Percentiles rank a stretch among this genome's conserved stretches.
These are phyloP conservation scores for Penicillium occitanis DNA, from an alignment of 2,329 filamentous ascomycete species.

Conservation along the genomic window DNA sequence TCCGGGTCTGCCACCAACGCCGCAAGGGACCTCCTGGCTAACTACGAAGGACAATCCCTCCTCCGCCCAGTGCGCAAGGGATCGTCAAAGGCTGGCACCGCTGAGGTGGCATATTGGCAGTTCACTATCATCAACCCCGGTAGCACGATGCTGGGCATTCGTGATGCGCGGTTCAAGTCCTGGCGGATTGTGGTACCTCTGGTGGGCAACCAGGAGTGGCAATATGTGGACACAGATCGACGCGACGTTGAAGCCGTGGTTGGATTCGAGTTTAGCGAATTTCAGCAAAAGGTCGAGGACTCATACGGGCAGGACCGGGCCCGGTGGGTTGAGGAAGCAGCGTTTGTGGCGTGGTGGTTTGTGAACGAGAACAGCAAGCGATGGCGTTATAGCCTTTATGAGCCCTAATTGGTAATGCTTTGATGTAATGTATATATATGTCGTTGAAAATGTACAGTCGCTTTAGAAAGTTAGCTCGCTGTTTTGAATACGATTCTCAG, in stretches of 20 bases:
- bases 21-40: constrained; percentile 29
- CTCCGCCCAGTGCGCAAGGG: constrained; percentile 30
- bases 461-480: too few species aligned
- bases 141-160: constrained; percentile 34
- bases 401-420: background rate
- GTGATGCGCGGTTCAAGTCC: constrained; percentile 30
- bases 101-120: constrained; percentile 29
- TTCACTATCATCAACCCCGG: constrained; percentile 39
- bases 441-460: too few species aligned
- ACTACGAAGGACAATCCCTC: constrained; percentile 37
- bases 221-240: constrained; percentile 31
- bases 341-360: constrained; percentile 16
- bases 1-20: constrained; percentile 25
- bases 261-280: constrained; percentile 15
- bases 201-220: constrained; percentile 35
- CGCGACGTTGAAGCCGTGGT: background rate
- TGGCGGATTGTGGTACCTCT: constrained; percentile 35
- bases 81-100: constrained; percentile 21
- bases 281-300: constrained; percentile 9
- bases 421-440: background rate
- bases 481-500: too few species aligned
- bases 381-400: constrained; percentile 15
- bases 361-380: constrained; percentile 16
- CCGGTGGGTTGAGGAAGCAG: constrained; percentile 14
- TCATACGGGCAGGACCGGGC: background rate